phyloP scores from a whole-genome alignment of 2,329 filamentous ascomycete species.

The Colletotrichum filicis region DNA sequence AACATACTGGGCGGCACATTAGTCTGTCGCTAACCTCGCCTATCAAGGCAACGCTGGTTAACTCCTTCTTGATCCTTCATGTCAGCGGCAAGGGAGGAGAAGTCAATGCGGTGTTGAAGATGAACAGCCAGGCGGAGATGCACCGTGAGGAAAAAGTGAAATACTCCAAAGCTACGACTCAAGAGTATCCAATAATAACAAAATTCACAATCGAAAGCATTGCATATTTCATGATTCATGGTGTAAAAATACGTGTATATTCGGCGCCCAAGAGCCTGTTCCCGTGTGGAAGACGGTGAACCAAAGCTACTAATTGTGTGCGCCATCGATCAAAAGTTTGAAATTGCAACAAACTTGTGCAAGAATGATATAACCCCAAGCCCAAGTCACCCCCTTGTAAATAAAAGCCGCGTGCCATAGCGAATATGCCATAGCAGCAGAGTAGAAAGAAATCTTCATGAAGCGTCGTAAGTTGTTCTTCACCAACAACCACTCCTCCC shows the following conservation, averaged over 20 bases:
- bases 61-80: too few relatives aligned
- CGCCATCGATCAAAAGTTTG: background rate
- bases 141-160: too few relatives aligned
- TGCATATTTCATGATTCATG: background rate
- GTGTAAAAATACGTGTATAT: background rate
- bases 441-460: background rate
- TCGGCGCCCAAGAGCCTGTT: background rate
- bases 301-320: background rate
- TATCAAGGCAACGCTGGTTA: too few relatives aligned
- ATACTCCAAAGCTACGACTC: too few relatives aligned
- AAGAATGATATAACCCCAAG: constrained; percentile 2
- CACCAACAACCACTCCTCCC: constrained; percentile 12
- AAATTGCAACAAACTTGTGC: constrained; percentile 4
- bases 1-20: too few relatives aligned
- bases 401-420: background rate
- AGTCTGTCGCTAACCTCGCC: too few relatives aligned
- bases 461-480: constrained; percentile 22
- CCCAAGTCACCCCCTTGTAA: constrained; percentile 14
- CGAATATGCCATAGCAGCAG: background rate
- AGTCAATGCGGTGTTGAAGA: too few relatives aligned
- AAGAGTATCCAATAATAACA: background rate
- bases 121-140: too few relatives aligned
- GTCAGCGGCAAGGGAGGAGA: too few relatives aligned
- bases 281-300: background rate
- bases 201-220: background rate